A percentile compares a stretch with the other conserved stretches of the same genome.
These are phyloP conservation scores for Pisolithus microcarpus DNA, from an alignment of 768 basidiomycete genomes.

Conservation along the genomic window DNA sequence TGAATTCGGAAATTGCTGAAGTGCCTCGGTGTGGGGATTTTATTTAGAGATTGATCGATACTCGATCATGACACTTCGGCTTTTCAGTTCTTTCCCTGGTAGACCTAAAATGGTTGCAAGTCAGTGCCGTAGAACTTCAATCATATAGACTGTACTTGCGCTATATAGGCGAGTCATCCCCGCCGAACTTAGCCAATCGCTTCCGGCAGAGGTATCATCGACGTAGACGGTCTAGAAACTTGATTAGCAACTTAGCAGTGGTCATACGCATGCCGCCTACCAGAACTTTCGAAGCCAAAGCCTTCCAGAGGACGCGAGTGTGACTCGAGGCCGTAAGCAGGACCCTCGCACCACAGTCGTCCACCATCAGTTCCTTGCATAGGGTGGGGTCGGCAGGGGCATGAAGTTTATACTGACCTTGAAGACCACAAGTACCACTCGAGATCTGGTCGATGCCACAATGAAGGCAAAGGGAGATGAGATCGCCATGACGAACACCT, in stretches of 20 bases:
- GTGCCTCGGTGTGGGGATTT: background rate
- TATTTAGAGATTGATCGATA: constrained; percentile 12
- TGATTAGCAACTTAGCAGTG: background rate
- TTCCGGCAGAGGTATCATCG: constrained; percentile 22
- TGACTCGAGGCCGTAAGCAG: constrained; percentile 21
- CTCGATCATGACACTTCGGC: constrained; percentile 16
- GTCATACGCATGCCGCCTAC: constrained; percentile 2
- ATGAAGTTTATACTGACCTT: constrained; percentile 24
- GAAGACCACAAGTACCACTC: constrained; percentile 24
- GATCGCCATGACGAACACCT: constrained; percentile 19
- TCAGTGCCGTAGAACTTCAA: background rate
- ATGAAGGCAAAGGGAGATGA: constrained; percentile 23
- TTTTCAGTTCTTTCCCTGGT: constrained; percentile 16
- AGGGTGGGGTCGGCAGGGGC: constrained; percentile 23
- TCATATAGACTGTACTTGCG: constrained; percentile 11
- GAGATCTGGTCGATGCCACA: constrained; percentile 23
- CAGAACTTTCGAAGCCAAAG: constrained; percentile 16
- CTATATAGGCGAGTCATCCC: constrained; percentile 19
- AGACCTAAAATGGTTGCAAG: constrained; percentile 2
- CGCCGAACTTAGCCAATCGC: constrained; percentile 9
- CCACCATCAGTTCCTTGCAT: constrained; percentile 24
- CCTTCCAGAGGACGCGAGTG: constrained; percentile 17
- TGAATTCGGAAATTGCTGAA: too few relatives aligned
- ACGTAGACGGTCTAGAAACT: constrained; percentile 18
- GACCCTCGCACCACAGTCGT: constrained; percentile 21